These are phyloP conservation scores for Dichotomocladium elegans DNA, from an alignment of 371 early-diverging fungal species.

Conservation along the genomic window DNA sequence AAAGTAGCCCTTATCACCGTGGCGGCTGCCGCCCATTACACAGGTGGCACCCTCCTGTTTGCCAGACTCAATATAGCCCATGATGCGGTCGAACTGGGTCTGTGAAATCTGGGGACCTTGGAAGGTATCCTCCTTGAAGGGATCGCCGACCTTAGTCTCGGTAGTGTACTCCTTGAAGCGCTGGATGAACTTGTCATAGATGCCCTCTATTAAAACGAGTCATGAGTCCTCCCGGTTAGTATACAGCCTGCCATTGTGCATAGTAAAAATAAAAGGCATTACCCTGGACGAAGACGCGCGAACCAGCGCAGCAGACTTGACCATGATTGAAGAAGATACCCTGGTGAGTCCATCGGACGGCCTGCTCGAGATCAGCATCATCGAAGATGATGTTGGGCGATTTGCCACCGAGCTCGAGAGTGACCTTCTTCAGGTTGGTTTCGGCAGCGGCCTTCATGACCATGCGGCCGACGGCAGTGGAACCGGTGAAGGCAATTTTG, in stretches of 20 bases:
- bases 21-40: slow-evolving; percentile 43
- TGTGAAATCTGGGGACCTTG: slow-evolving; percentile 79
- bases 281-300: slow-evolving; percentile 80
- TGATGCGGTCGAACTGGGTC: slow-evolving; percentile 69
- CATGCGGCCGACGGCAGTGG: slow-evolving; percentile 50
- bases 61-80: slow-evolving; percentile 50
- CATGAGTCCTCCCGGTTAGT: background rate
- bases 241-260: background rate
- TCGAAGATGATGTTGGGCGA: slow-evolving; percentile 91
- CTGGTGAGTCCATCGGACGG: slow-evolving; percentile 65
- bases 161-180: slow-evolving; percentile 59
- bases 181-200: slow-evolving; percentile 72
- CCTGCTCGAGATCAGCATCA: slow-evolving; percentile 78
- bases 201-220: too few species aligned
- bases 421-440: slow-evolving; percentile 74
- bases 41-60: slow-evolving; percentile 49
- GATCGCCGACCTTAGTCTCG: slow-evolving; percentile 58
- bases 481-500: slow-evolving; percentile 70
- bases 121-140: slow-evolving; percentile 49
- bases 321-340: slow-evolving; percentile 83
- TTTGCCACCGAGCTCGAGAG: slow-evolving; percentile 83
- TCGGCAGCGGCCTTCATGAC: slow-evolving; percentile 58
- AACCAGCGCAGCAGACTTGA: slow-evolving; percentile 81
- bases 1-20: slow-evolving; percentile 47
- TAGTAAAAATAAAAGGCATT: background rate